Base-by-base conservation (phyloP, 441 rosid genomes). In the Gossypium aridum region DNA sequence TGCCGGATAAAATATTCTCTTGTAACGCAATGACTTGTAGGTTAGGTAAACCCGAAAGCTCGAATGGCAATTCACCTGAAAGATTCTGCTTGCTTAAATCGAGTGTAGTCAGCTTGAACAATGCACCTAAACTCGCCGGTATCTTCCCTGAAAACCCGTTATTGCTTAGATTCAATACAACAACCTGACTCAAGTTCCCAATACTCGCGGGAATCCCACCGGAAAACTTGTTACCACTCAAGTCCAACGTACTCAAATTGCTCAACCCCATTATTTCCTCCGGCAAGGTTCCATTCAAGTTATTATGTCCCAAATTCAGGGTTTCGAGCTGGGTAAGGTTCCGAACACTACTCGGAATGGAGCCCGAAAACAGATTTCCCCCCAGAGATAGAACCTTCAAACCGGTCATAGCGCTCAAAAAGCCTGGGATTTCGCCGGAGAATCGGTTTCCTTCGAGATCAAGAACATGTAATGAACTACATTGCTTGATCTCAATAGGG, bases 71-170 rank as follows among this genome's bases (percentile, higher is more conserved):
- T 74, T 87, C 89, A 2, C 97, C 97, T 0, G 94, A 89, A 75
- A 96, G 78, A 65, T 85, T 90, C 90, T 92, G 99, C 70, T 84
- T 92, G 86, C 99, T 93, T 84, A 93, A 81, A 84, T 93, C 98
- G 39, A 96, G 83, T 61, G 90, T 78, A 14, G 85, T 85, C 20
- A 93, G 84, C 89, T 84, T 89, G 84, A 91, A 83, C 62, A 96
- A 79, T 75, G 83, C 81, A 3, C 96, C 99, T 10, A 96, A 75
- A 78, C 80, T 87, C 34, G 77, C 83, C 0, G 99, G 98, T 67
- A 93, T 86, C 79, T 73, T 80, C 64, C 98, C 96, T 0, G 94
- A 86, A 77, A 96, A 89, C 6, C 71, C 82, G 70, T 90, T 90
- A 23, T 88, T 89, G 77, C 99, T 92, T 80, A 93, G 77, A 76